Base-by-base conservation (phyloP, 1,139 yeast genomes). In the Suhomyces chickasaworum region DNA sequence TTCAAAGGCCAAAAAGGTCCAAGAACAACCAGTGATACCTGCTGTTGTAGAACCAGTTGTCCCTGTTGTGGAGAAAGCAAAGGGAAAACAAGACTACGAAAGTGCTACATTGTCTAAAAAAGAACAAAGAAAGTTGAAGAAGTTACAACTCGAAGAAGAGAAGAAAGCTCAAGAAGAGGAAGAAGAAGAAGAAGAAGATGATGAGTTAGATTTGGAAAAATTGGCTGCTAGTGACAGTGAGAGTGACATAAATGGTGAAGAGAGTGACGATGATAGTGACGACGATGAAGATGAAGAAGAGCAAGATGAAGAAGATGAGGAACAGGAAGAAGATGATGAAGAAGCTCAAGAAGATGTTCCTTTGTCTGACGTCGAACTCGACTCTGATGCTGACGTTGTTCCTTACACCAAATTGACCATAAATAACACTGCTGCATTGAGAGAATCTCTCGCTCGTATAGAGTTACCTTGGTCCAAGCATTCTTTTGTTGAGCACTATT, bases 401-500 rank as follows among this genome's bases (percentile, higher is more conserved):
- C 97, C 99, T 42, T 83, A 86, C 69, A 90, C 95, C 50, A 90
- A 90, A 65, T 78, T 89, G 44, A 91, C 97, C 17, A 71, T 86
- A 54, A 86, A 86, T 65, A 86, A 86, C 64, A 73, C 70, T 43
- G 83, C 86, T 25, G 95, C 95, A 15, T 68, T 86, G 59, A 81
- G 75, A 54, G 87, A 85, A 45, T 73, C 88, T 5, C 73, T 85
- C 47, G 83, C 84, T 13, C 80, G 90, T 62, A 79, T 86, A 56
- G 77, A 77, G 58, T 68, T 86, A 48, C 89, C 90, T 46, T 86
- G 93, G 93, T 66, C 67, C 27, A 65, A 83, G 54, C 81, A 83
- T 58, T 73, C 88, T 7, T 93, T 93, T 69, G 80, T 78, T 52
- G 97, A 93, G 69, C 96, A 89, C 65, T 90, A 89, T 69, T 69